These are phyloP conservation scores for Microthyrium microscopicum DNA, from an alignment of 2,329 filamentous ascomycete genomes.

Conservation along the genomic window DNA sequence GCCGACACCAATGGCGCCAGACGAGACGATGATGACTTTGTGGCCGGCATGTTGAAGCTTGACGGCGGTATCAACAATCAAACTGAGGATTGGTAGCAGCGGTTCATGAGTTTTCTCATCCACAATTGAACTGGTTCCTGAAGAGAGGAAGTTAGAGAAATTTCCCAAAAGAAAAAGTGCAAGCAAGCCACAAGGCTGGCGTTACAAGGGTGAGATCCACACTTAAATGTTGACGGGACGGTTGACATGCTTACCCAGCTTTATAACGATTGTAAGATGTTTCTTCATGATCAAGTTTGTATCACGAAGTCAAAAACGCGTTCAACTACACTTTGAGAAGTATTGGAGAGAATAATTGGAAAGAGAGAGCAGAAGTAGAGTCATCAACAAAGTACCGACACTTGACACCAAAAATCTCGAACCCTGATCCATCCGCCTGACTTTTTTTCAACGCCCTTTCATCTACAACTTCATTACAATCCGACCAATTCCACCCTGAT, in stretches of 20 bases:
- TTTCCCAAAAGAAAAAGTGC: no score
- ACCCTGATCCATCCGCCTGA: no score
- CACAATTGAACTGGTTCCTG: conserved; percentile 97
- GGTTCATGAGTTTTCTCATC: conserved; percentile 92
- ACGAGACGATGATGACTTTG: conserved; percentile 88
- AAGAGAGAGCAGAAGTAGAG: no score
- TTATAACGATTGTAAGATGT: conserved; percentile 66
- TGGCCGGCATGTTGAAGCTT: conserved; percentile 81
- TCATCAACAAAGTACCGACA: no score
- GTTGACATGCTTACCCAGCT: conserved; percentile 46
- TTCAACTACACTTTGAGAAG: no score
- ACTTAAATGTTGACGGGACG: background rate
- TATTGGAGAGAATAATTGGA: no score
- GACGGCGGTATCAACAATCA: conserved; percentile 88
- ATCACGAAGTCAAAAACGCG: no score
- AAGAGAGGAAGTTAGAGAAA: conserved; percentile 11
- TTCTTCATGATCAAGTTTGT: conserved; percentile 43
- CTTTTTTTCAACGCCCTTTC: no score
- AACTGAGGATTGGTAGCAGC: conserved; percentile 71
- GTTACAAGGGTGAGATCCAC: conserved; percentile 1
- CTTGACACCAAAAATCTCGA: no score
- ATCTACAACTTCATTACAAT: no score
- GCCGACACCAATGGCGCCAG: conserved; percentile 89
- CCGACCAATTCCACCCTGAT: no score
- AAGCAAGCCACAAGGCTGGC: no score